These are phyloP conservation scores for Chrysanthemum lavandulifolium DNA, from an alignment of 129 eudicot genomes.

Conservation along the genomic window DNA sequence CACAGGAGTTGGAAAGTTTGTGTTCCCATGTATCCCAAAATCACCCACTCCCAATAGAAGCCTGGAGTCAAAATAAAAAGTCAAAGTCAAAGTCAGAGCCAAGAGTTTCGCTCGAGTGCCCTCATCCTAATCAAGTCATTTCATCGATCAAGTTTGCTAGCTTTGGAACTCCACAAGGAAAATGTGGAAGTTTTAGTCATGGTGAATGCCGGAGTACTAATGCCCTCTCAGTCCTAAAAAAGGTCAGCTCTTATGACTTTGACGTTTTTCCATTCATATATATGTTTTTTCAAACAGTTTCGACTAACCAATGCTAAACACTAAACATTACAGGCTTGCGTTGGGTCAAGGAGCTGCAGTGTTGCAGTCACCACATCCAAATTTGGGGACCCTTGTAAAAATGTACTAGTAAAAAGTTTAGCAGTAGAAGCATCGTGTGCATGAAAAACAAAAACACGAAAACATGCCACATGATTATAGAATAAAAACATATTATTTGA, in stretches of 20 bases:
- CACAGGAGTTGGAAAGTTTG: slow-evolving; percentile 54
- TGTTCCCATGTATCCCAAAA: slow-evolving; percentile 75
- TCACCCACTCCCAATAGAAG: background rate
- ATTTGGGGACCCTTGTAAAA: slow-evolving; percentile 82
- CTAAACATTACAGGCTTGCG: slow-evolving; percentile 58
- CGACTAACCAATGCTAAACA: background rate
- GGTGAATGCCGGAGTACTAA: slow-evolving; percentile 70
- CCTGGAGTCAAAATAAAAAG: slow-evolving; percentile 2
- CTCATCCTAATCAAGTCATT: slow-evolving; percentile 30
- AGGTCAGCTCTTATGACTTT: slow-evolving; percentile 42
- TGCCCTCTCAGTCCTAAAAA: slow-evolving; percentile 59
- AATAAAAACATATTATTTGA: background rate
- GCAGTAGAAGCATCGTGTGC: slow-evolving; percentile 81
- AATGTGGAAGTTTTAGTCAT: slow-evolving; percentile 46
- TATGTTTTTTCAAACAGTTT: background rate
- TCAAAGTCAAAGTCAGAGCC: slow-evolving; percentile 7
- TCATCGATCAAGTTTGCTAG: slow-evolving; percentile 27
- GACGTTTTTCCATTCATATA: background rate
- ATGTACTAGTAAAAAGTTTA: slow-evolving; percentile 55
- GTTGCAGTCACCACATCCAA: slow-evolving; percentile 51
- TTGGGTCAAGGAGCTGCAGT: slow-evolving; percentile 76
- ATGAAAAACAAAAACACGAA: background rate
- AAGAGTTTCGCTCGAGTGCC: slow-evolving; percentile 18
- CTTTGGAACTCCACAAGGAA: slow-evolving; percentile 40
- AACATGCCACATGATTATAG: background rate